Conservation (phyloP, 2,329 filamentous ascomycete genomes). For the Hirsutella thompsonii region DNA sequence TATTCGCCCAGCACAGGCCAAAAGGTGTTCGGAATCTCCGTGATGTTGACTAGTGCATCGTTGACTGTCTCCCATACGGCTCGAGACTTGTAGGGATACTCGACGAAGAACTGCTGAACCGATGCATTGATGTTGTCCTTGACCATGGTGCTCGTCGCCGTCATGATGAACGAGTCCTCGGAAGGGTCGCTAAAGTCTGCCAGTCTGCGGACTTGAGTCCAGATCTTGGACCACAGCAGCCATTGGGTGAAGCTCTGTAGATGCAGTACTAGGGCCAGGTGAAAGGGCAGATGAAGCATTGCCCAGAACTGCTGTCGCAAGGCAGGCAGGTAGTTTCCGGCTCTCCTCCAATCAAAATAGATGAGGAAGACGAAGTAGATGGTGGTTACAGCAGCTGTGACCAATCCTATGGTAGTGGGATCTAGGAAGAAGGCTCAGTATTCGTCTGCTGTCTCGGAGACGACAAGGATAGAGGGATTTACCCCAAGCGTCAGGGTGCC, state of each 20-base stretch:
- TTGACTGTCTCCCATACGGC: slow-evolving; percentile 9
- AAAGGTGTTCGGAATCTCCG: slow-evolving; percentile 12
- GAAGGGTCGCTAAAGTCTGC: slow-evolving; percentile 5
- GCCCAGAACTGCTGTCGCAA: slow-evolving; percentile 48
- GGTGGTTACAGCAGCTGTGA: slow-evolving; percentile 23
- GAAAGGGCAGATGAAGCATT: slow-evolving; percentile 47
- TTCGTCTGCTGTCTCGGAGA: slow-evolving; percentile 4
- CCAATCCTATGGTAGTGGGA: slow-evolving; percentile 23
- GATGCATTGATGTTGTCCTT: slow-evolving; percentile 7
- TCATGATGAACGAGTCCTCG: slow-evolving; percentile 4
- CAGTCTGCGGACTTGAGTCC: slow-evolving; percentile 15
- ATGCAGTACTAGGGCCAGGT: slow-evolving; percentile 49
- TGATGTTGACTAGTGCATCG: slow-evolving; percentile 14
- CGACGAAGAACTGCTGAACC: slow-evolving; percentile 10
- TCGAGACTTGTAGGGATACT: slow-evolving; percentile 14
- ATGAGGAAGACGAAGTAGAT: slow-evolving; percentile 32
- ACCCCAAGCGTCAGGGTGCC: slow-evolving; percentile 27
- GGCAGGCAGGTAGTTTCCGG: slow-evolving; percentile 37
- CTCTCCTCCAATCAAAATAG: slow-evolving; percentile 52
- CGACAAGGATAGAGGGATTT: slow-evolving; percentile 2
- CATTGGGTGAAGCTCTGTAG: slow-evolving; percentile 50
- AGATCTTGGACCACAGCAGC: slow-evolving; percentile 28
- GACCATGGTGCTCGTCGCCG: slow-evolving; percentile 10
- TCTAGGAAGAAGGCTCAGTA: slow-evolving; percentile 12
- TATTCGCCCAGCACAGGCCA: slow-evolving; percentile 10